Percentiles rank a stretch among this genome's conserved stretches.
Conservation (phyloP, 768 basidiomycete genomes). For the Phylloporus sp. region DNA sequence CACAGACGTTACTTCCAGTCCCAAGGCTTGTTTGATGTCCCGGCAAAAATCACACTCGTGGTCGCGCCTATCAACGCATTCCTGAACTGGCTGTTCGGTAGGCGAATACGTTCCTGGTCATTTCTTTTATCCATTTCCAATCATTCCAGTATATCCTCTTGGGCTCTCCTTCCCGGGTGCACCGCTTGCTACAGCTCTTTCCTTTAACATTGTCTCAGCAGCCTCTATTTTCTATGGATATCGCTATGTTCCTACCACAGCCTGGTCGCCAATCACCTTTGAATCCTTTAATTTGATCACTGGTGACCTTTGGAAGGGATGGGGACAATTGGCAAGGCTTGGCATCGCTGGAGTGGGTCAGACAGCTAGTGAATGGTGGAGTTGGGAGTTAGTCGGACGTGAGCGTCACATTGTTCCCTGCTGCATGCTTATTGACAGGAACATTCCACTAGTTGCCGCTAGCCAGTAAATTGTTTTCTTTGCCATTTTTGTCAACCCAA, state of each 20-base stretch:
- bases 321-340: conserved; percentile 67
- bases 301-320: conserved; percentile 57
- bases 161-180: conserved; percentile 90
- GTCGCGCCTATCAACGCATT: conserved; percentile 84
- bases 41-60: conserved; percentile 76
- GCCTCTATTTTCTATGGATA: conserved; percentile 62
- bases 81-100: conserved; percentile 84
- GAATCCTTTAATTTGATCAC: conserved; percentile 45
- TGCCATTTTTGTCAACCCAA: not conserved
- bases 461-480: conserved; percentile 39
- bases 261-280: conserved; percentile 57
- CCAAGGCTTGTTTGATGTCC: conserved; percentile 80
- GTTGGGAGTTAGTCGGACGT: conserved; percentile 81
- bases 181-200: conserved; percentile 83
- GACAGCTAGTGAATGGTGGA: conserved; percentile 94
- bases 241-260: conserved; percentile 58
- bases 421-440: not conserved
- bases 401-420: conserved; percentile 5
- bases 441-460: conserved; percentile 41
- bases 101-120: conserved; percentile 5
- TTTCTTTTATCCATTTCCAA: conserved; percentile 1
- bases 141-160: conserved; percentile 41
- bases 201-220: conserved; percentile 79
- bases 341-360: conserved; percentile 82
- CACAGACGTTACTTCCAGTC: conserved; percentile 62